Base-by-base conservation (phyloP, 306 rosid genomes). In the Herpetospermum pedunculosum region DNA sequence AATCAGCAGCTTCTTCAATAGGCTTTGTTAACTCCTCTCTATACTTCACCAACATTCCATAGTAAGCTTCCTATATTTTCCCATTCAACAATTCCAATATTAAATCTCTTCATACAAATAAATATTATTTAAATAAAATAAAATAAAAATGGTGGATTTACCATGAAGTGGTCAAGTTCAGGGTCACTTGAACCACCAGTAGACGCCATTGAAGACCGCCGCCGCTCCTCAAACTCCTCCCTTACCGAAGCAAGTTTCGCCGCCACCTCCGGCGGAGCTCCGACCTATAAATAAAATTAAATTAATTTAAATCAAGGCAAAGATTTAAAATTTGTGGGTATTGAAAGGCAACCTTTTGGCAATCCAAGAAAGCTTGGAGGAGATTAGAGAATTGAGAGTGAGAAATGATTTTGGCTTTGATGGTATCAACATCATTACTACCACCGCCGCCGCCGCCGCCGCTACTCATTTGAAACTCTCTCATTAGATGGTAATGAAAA, bases 151-250 rank as follows among this genome's bases (percentile, higher is more conserved):
- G n/a, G n/a, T n/a, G n/a, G n/a, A n/a, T 18, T 41, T 77, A 94
- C 99, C 97, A 94, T 94, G 84, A 94, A 94, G 74, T 89, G 97
- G 54, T 94, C 99, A 43, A 94, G 97, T 76, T 94, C 99, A 50
- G 96, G 99, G 75, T 94, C 99, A 78, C 85, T 87, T 0, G 86
- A 83, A 80, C 62, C 41, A 18, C 87, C 96, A 77, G 89, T 85
- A 0, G 89, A 77, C 32, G 76, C 41, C 81, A 48, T 37, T 14
- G 89, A 85, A 81, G 97, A 89, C 62, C 92, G 83, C 78, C 84
- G 92, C 30, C 91, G 83, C 46, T 87, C 86, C 80, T 91, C 97
- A 58, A 89, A 88, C 74, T 89, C 97, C 75, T 89, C 87, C 26
- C 86, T 77, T 15, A 89, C 84, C 3, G 85, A 87, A 26, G 84